These are phyloP conservation scores for Thalassia testudinum DNA, from an alignment of 116 monocot species.

Conservation along the genomic window DNA sequence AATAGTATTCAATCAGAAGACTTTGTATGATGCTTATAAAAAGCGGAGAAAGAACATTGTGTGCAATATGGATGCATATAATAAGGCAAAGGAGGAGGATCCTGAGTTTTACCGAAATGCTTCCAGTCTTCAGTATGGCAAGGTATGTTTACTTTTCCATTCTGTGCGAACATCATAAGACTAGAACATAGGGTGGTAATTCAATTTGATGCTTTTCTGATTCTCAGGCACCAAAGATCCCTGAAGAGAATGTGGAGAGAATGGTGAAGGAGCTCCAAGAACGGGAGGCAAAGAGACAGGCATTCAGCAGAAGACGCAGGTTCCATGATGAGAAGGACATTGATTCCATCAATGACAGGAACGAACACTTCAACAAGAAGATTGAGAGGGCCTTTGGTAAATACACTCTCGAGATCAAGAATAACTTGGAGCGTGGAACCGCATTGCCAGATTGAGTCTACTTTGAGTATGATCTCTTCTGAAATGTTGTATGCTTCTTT, in stretches of 20 bases:
- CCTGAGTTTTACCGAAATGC: constrained; percentile 94
- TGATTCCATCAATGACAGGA: constrained; percentile 93
- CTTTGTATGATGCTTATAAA: constrained; percentile 82
- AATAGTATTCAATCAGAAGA: constrained; percentile 94
- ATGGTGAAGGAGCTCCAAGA: constrained; percentile 94
- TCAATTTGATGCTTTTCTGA: not conserved
- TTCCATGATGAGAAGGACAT: constrained; percentile 98
- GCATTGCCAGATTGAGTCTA: constrained; percentile 76
- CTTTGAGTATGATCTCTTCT: too few species aligned
- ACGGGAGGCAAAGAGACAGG: constrained; percentile 45
- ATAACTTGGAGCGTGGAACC: constrained; percentile 94
- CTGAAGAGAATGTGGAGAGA: constrained; percentile 67
- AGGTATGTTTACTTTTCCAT: constrained; percentile 22
- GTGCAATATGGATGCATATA: constrained; percentile 85
- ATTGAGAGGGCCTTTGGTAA: constrained; percentile 96
- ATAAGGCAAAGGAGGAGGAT: constrained; percentile 81
- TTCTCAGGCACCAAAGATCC: constrained; percentile 36
- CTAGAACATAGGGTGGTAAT: not conserved
- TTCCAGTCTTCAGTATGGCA: constrained; percentile 94
- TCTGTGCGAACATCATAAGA: too few species aligned
- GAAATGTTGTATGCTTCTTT: too few species aligned
- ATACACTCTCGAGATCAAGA: constrained; percentile 97
- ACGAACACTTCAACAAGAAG: constrained; percentile 99
- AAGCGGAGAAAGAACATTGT: constrained; percentile 80
- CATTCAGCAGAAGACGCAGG: constrained; percentile 87